Evolutionary conservation across 2,329 filamentous ascomycete species (phyloP).

Genomic region (Byssothecium circinans): DNA sequence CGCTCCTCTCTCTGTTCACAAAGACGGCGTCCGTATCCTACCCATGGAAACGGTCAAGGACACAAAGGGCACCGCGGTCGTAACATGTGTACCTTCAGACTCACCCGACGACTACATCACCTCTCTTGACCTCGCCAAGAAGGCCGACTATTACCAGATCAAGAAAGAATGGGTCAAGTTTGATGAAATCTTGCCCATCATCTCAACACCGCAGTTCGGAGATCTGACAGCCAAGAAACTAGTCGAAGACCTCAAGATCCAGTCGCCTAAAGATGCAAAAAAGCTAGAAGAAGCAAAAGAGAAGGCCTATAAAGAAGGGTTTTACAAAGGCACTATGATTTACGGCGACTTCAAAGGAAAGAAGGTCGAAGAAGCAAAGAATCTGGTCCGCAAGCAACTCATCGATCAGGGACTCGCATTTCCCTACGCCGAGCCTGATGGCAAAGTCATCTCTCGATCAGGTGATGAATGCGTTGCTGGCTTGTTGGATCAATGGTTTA

Average conservation of each 20-base stretch:
- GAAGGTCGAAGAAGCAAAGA: conserved; percentile 83
- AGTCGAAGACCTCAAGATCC: conserved; percentile 92
- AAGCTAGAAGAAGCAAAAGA: conserved; percentile 94
- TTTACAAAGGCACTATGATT: conserved; percentile 90
- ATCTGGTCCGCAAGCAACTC: conserved; percentile 77
- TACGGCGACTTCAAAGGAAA: conserved; percentile 86
- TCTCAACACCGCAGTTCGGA: conserved; percentile 76
- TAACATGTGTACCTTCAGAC: conserved; percentile 93
- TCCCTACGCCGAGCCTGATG: conserved; percentile 90
- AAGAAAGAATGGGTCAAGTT: conserved; percentile 94
- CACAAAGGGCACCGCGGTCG: conserved; percentile 93
- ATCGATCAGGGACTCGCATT: conserved; percentile 80
- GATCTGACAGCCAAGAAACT: conserved; percentile 80
- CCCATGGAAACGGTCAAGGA: conserved; percentile 94
- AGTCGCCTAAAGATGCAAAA: conserved; percentile 91
- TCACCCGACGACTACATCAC: conserved; percentile 95
- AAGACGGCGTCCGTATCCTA: conserved; percentile 79
- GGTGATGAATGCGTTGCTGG: conserved; percentile 92
- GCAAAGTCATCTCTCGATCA: conserved; percentile 81
- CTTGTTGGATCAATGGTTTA: conserved; percentile 94
- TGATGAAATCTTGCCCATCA: conserved; percentile 76
- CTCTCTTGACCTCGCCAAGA: conserved; percentile 84
- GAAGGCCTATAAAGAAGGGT: conserved; percentile 93
- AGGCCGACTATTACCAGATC: conserved; percentile 90
- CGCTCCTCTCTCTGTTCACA: conserved; percentile 81